Evolutionary conservation across 2,329 filamentous ascomycete genomes (phyloP).

Genomic region (Pseudogymnoascus sp.): DNA sequence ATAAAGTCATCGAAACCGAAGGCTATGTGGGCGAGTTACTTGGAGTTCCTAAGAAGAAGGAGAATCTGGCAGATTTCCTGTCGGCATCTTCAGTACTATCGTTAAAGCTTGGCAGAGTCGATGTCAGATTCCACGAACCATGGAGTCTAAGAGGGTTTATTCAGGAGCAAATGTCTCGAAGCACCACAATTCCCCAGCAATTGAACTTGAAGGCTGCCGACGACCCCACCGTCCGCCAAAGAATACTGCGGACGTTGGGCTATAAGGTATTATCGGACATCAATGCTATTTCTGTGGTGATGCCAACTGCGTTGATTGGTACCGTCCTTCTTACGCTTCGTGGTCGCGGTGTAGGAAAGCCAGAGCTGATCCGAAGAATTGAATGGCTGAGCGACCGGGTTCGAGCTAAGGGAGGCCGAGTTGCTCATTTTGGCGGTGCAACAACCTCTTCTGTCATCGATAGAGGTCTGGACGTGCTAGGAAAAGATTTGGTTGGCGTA

Average conservation of each 20-base stretch:
- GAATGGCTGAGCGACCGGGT: conserved; percentile 85
- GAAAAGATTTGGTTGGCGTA: conserved; percentile 77
- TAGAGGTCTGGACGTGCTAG: conserved; percentile 83
- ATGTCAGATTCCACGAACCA: conserved; percentile 92
- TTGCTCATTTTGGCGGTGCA: conserved; percentile 83
- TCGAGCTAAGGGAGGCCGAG: conserved; percentile 77
- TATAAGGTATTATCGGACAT: conserved; percentile 93
- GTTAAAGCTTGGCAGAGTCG: conserved; percentile 81
- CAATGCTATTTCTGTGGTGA: conserved; percentile 92
- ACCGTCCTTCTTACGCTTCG: conserved; percentile 87
- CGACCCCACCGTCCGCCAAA: conserved; percentile 39
- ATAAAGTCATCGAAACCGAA: conserved; percentile 97
- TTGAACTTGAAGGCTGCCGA: conserved; percentile 43
- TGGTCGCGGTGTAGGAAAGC: conserved; percentile 83
- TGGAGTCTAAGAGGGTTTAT: conserved; percentile 87
- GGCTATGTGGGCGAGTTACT: conserved; percentile 93
- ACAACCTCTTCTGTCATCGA: conserved; percentile 79
- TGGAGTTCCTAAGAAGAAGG: conserved; percentile 90
- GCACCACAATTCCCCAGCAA: conserved; percentile 45
- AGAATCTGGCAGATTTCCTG: conserved; percentile 87
- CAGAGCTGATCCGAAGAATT: conserved; percentile 77
- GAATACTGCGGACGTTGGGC: conserved; percentile 76
- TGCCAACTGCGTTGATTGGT: conserved; percentile 94
- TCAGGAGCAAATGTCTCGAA: conserved; percentile 61
- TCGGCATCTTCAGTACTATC: conserved; percentile 79